phyloP scores from a whole-genome alignment of 225 moss, liverwort and hornwort species.

The Antitrichia curtipendula region DNA sequence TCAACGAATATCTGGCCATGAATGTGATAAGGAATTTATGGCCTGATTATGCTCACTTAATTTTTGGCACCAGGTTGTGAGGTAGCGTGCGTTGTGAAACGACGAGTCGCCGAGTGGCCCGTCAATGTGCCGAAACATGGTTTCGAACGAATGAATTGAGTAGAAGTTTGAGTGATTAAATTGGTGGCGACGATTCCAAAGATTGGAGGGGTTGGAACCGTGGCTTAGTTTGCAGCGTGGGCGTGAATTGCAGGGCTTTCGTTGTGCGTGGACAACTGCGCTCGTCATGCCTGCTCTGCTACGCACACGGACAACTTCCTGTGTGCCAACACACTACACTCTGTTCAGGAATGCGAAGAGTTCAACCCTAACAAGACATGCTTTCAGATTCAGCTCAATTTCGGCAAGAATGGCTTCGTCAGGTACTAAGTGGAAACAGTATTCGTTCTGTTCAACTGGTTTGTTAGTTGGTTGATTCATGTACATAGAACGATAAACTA shows the following conservation, averaged over 20 bases:
- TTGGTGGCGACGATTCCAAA: background rate
- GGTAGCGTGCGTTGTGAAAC: background rate
- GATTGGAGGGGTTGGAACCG: background rate
- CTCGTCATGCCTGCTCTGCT: constrained; percentile 37
- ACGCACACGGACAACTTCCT: constrained; percentile 23
- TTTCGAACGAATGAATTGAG: background rate
- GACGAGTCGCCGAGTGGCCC: background rate
- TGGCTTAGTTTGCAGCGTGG: background rate
- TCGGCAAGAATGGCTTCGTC: constrained; percentile 34
- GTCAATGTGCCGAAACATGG: background rate
- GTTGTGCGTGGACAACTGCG: constrained; percentile 38
- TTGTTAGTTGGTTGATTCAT: background rate
- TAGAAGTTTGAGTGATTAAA: background rate
- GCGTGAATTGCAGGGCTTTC: constrained; percentile 13
- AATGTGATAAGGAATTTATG: too few relatives aligned
- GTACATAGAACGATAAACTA: background rate
- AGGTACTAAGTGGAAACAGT: background rate
- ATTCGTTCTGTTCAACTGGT: background rate
- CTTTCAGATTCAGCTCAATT: constrained; percentile 14
- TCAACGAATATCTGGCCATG: background rate
- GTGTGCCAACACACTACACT: constrained; percentile 13
- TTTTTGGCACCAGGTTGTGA: background rate
- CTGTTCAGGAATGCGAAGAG: constrained; percentile 5
- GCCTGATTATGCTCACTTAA: too few relatives aligned
- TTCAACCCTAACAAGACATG: constrained; percentile 15